Evolutionary conservation across 257 asterid genomes (phyloP).

Genomic region (Lavandula angustifolia): DNA sequence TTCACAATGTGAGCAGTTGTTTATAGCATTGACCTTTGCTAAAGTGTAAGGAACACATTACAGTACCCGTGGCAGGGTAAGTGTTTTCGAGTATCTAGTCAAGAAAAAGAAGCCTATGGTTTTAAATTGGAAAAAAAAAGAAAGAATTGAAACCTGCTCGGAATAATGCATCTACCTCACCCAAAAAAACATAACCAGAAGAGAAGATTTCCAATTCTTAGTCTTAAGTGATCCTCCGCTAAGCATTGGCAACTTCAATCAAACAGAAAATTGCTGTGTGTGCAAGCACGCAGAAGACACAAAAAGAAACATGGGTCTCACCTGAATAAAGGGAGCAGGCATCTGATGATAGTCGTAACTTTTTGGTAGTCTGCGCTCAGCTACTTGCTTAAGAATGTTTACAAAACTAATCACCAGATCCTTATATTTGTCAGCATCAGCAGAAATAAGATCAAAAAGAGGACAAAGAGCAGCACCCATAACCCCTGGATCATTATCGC

Average conservation of each 20-base stretch:
- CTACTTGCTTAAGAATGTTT: constrained; percentile 94
- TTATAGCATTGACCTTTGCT: constrained; percentile 12
- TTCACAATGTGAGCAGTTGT: constrained; percentile 20
- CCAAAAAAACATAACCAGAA: constrained; percentile 4
- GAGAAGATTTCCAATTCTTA: constrained; percentile 24
- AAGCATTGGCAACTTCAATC: constrained; percentile 11
- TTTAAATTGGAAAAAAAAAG: neutral
- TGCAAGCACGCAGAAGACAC: neutral
- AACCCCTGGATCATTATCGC: constrained; percentile 97
- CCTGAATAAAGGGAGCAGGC: constrained; percentile 99
- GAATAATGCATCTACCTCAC: neutral
- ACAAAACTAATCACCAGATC: constrained; percentile 89
- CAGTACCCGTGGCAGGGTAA: constrained; percentile 8
- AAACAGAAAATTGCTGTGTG: neutral
- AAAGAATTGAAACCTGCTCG: neutral
- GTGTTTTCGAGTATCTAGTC: constrained; percentile 3
- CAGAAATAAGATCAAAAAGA: constrained; percentile 74
- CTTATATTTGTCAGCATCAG: constrained; percentile 74
- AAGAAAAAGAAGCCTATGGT: constrained; percentile 14
- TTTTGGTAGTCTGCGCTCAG: constrained; percentile 91
- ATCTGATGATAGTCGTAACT: constrained; percentile 95
- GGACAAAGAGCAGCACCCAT: constrained; percentile 99
- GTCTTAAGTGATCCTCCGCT: constrained; percentile 20
- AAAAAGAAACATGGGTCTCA: constrained; percentile 10
- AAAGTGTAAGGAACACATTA: constrained; percentile 12